Evolutionary conservation across 83 land plant genomes (phyloP).

Genomic region (Picea engelmannii): DNA sequence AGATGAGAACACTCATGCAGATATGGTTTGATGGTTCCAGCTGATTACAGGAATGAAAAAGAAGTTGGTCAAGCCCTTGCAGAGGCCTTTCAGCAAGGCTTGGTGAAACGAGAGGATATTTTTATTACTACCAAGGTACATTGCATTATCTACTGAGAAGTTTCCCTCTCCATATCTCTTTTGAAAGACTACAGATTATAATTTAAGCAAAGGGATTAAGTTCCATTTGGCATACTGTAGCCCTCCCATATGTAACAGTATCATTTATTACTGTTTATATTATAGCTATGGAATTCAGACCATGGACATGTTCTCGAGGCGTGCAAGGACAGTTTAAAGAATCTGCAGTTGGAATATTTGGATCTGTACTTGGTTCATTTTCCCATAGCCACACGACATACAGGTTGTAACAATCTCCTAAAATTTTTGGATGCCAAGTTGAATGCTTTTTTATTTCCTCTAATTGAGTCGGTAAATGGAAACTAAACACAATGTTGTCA

Average conservation of each 20-base stretch:
- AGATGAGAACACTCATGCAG: neutral
- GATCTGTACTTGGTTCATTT: slow-evolving; percentile 96
- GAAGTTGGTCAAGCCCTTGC: slow-evolving; percentile 95
- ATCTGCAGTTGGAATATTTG: slow-evolving; percentile 86
- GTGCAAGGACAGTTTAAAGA: slow-evolving; percentile 96
- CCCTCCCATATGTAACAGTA: neutral
- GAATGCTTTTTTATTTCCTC: neutral
- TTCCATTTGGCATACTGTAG: no score
- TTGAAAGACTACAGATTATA: neutral
- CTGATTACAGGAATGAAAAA: slow-evolving; percentile 91
- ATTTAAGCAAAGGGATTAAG: neutral
- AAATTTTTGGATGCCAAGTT: neutral
- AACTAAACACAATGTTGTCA: neutral
- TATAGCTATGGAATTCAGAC: slow-evolving; percentile 96
- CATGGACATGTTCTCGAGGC: slow-evolving; percentile 96
- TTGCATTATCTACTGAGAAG: neutral
- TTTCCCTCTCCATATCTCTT: neutral
- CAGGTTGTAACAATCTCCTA: slow-evolving; percentile 45
- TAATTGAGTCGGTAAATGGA: neutral
- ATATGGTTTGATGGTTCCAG: slow-evolving; percentile 45
- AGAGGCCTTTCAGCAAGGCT: slow-evolving; percentile 77
- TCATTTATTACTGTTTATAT: slow-evolving; percentile 1
- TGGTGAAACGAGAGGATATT: slow-evolving; percentile 92
- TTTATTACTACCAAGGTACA: slow-evolving; percentile 94
- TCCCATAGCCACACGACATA: slow-evolving; percentile 90